A percentile compares a stretch with the other conserved stretches of the same genome.
Conservation (phyloP, 179 eudicot genomes). For the Heliamphora pulchella region DNA sequence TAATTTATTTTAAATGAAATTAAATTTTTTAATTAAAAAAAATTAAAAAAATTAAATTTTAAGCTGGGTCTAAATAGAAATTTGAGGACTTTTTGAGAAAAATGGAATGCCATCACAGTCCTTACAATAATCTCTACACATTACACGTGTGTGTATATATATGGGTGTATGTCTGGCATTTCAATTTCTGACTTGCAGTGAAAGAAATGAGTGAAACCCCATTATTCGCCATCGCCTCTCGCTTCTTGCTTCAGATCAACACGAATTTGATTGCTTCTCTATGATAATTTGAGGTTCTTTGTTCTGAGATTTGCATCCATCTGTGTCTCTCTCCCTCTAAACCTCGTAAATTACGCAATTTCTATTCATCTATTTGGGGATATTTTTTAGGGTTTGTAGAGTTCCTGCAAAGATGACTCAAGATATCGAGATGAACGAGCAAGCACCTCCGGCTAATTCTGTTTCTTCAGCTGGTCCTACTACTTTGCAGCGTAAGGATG, state of each 20-base stretch:
- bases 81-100: no score
- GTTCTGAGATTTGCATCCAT: background rate
- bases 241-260: constrained; percentile 12
- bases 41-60: no score
- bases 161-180: background rate
- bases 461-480: constrained; percentile 43
- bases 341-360: background rate
- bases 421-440: constrained; percentile 88
- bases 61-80: no score
- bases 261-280: background rate
- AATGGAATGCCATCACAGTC: no score
- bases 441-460: constrained; percentile 57
- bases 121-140: no score
- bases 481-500: constrained; percentile 48
- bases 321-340: background rate
- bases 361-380: background rate
- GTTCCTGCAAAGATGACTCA: constrained; percentile 39
- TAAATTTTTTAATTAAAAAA: no score
- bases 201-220: constrained; percentile 10
- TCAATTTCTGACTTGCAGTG: constrained; percentile 12
- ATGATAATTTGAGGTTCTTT: background rate
- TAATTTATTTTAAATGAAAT: no score
- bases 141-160: no score
- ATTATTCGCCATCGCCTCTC: background rate
- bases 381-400: background rate